Evolutionary conservation across 179 eudicot genomes (phyloP).

Genomic region (Sideroxylon spinosum): DNA sequence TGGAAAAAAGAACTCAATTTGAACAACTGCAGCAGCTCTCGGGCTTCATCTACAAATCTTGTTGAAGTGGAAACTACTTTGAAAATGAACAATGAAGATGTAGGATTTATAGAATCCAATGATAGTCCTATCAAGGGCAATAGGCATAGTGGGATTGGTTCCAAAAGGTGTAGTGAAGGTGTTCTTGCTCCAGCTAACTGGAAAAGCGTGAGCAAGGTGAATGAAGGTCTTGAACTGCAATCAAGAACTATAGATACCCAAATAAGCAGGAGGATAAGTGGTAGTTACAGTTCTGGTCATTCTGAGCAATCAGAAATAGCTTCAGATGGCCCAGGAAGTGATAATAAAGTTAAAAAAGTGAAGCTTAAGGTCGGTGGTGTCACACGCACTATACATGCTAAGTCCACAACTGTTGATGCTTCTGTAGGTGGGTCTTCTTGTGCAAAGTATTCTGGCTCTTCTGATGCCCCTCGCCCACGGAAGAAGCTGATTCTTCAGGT

Average conservation of each 20-base stretch:
- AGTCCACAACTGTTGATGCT: constrained; percentile 8
- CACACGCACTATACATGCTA: constrained; percentile 55
- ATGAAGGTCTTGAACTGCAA: constrained; percentile 31
- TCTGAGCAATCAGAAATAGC: constrained; percentile 12
- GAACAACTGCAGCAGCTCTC: constrained; percentile 34
- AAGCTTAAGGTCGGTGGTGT: constrained; percentile 76
- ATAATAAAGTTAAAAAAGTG: constrained; percentile 51
- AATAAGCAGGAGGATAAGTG: constrained; percentile 16
- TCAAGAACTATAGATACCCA: constrained; percentile 31
- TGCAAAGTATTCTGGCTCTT: constrained; percentile 28
- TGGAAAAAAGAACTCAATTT: constrained; percentile 42
- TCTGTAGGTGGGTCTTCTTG: constrained; percentile 26
- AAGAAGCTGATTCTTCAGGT: constrained; percentile 44
- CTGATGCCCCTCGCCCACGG: constrained; percentile 30
- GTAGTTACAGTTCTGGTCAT: constrained; percentile 25
- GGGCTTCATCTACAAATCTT: constrained; percentile 31
- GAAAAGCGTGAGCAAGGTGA: constrained; percentile 28
- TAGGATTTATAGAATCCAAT: constrained; percentile 20
- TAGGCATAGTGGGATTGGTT: constrained; percentile 19
- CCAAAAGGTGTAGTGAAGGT: constrained; percentile 39
- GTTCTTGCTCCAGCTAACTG: constrained; percentile 34
- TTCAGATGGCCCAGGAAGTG: constrained; percentile 21
- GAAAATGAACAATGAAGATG: constrained; percentile 37
- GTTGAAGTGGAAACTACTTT: constrained; percentile 33
- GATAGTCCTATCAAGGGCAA: constrained; percentile 12